phyloP scores from a whole-genome alignment of 2,329 filamentous ascomycete genomes.

The Fusarium buharicum region DNA sequence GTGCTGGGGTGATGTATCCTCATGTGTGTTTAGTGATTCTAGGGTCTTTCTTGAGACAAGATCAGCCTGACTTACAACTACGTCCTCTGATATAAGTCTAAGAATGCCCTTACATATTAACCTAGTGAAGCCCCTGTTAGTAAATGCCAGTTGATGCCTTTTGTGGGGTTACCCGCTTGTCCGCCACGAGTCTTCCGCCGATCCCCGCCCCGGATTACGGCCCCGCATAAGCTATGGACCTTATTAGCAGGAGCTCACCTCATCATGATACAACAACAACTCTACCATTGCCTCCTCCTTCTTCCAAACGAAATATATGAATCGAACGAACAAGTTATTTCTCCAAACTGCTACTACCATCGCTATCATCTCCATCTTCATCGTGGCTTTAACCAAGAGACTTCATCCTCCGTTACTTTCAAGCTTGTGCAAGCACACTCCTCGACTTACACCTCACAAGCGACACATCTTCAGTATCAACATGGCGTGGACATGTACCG shows the following conservation, averaged over 20 bases:
- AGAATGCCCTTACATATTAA: not conserved
- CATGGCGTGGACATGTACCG: slow-evolving; percentile 94
- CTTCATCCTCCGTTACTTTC: not conserved
- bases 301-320: not conserved
- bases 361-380: not conserved
- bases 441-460: slow-evolving; percentile 14
- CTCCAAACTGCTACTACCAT: too few relatives aligned
- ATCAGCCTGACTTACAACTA: not conserved
- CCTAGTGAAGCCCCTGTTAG: slow-evolving; percentile 23
- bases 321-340: too few relatives aligned
- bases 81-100: not conserved
- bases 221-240: slow-evolving; percentile 42
- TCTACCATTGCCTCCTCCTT: not conserved
- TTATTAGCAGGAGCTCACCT: slow-evolving; percentile 6
- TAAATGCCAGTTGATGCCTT: slow-evolving; percentile 2
- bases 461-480: slow-evolving; percentile 36
- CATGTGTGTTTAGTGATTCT: too few relatives aligned
- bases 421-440: not conserved
- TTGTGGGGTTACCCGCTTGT: slow-evolving; percentile 35
- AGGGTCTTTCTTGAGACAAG: not conserved
- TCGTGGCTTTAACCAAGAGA: slow-evolving; percentile 27
- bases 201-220: slow-evolving; percentile 39
- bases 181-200: slow-evolving; percentile 14
- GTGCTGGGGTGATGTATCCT: too few relatives aligned
- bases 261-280: not conserved